A percentile compares a stretch with the other conserved stretches of the same genome.
phyloP scores from a whole-genome alignment of 805 yeast genomes.

The Spencermartinsiella europaea region DNA sequence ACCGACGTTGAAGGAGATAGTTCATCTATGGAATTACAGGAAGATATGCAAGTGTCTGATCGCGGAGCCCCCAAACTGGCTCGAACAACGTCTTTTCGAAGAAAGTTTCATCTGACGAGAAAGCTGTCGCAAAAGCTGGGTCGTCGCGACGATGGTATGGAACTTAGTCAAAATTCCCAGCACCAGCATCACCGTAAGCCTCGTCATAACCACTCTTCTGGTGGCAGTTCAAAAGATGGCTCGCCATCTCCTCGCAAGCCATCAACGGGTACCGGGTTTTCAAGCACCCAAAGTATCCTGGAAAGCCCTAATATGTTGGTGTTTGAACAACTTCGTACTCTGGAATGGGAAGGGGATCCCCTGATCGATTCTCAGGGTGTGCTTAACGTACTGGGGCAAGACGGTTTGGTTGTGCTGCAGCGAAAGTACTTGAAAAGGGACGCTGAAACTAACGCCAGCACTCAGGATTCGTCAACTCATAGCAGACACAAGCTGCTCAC shows the following conservation, averaged over 20 bases:
- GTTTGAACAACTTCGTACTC: constrained; percentile 21
- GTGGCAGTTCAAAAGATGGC: not conserved
- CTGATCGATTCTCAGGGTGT: constrained; percentile 29
- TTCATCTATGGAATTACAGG: not conserved
- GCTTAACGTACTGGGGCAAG: constrained; percentile 23
- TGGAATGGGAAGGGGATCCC: constrained; percentile 29
- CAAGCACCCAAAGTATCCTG: not conserved
- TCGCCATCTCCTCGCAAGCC: not conserved
- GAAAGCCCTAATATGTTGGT: constrained; percentile 10
- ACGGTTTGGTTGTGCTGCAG: constrained; percentile 25
- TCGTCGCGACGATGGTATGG: constrained; percentile 2
- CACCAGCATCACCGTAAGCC: not conserved
- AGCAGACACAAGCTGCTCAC: not conserved
- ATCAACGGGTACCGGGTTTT: not conserved
- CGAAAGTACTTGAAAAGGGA: constrained; percentile 22
- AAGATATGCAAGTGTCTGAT: not conserved
- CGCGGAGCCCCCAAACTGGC: not conserved
- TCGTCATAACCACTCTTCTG: not conserved
- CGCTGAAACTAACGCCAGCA: not conserved
- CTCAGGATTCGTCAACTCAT: not conserved
- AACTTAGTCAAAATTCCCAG: too few species aligned
- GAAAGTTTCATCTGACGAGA: constrained; percentile 8
- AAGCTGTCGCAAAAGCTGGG: constrained; percentile 10
- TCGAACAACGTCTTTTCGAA: constrained; percentile 9
- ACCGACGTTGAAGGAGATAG: not conserved